These are phyloP conservation scores for Lenzites betulinus DNA, from an alignment of 768 basidiomycete genomes.

Conservation along the genomic window DNA sequence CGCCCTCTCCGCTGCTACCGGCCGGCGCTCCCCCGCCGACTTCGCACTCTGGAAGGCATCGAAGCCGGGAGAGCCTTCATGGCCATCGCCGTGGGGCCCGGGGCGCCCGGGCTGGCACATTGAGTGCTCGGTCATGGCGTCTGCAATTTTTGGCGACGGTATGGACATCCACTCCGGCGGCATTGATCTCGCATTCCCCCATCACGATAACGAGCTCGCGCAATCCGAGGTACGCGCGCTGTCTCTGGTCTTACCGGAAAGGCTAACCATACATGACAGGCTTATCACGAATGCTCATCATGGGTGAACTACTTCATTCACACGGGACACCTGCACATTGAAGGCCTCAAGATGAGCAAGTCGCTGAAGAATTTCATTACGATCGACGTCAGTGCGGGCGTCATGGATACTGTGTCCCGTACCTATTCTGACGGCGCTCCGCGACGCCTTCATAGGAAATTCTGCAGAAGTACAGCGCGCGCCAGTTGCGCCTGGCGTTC, in stretches of 20 bases:
- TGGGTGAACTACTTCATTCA: conserved; percentile 99
- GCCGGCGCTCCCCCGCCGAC: conserved; percentile 82
- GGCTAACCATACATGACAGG: conserved; percentile 48
- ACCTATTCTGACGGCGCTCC: conserved; percentile 7
- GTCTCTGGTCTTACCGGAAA: conserved; percentile 1
- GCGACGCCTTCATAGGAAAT: conserved; percentile 65
- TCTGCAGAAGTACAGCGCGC: conserved; percentile 74
- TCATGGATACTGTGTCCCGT: not conserved
- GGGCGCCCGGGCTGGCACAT: conserved; percentile 99
- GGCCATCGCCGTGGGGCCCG: conserved; percentile 94
- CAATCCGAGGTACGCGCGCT: conserved; percentile 76
- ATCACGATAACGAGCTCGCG: conserved; percentile 98
- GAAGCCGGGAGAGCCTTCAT: conserved; percentile 94
- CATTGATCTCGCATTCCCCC: conserved; percentile 96
- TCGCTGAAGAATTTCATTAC: conserved; percentile 99
- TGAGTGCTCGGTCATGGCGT: conserved; percentile 98
- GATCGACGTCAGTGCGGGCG: conserved; percentile 64
- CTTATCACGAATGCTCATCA: conserved; percentile 85
- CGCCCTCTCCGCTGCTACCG: conserved; percentile 58
- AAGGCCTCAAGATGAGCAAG: conserved; percentile 99
- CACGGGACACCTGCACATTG: conserved; percentile 97
- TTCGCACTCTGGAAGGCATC: conserved; percentile 99
- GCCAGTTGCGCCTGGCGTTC: conserved; percentile 92
- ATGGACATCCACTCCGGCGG: conserved; percentile 99
- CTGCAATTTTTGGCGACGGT: conserved; percentile 81